phyloP scores from a whole-genome alignment of 2,329 filamentous ascomycete genomes.

The Fusarium neocosmosporiellum region DNA sequence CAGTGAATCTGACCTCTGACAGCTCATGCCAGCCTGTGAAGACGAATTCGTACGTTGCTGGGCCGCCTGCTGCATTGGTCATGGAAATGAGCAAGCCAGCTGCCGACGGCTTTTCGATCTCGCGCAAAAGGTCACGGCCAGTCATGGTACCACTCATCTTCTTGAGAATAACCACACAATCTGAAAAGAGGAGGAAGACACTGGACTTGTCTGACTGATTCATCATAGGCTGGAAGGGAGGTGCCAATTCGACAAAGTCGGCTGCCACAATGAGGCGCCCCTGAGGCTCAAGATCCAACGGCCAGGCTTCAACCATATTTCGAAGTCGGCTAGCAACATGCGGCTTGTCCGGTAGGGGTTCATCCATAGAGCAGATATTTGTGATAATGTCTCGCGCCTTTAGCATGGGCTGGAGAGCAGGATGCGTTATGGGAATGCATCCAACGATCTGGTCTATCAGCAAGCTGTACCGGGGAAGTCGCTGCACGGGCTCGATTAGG shows the following conservation, averaged over 20 bases:
- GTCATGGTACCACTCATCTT: constrained; percentile 74
- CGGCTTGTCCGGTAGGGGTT: constrained; percentile 73
- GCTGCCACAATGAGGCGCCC: constrained; percentile 84
- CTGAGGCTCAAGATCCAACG: constrained; percentile 74
- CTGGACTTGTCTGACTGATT: constrained; percentile 65
- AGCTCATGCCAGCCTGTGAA: constrained; percentile 81
- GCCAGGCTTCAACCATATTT: constrained; percentile 83
- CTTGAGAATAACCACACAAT: constrained; percentile 80
- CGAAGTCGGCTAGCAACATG: constrained; percentile 80
- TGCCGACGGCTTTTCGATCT: constrained; percentile 83
- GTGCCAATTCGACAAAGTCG: constrained; percentile 80
- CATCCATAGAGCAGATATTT: constrained; percentile 95
- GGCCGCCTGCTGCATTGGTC: constrained; percentile 71
- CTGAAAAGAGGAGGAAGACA: constrained; percentile 86
- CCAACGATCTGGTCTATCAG: constrained; percentile 96
- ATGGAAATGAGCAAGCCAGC: constrained; percentile 71
- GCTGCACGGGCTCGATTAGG: constrained; percentile 95
- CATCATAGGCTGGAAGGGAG: constrained; percentile 70
- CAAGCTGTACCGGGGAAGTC: constrained; percentile 92
- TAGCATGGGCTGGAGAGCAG: constrained; percentile 83
- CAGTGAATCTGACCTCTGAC: constrained; percentile 77
- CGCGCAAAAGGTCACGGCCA: constrained; percentile 82
- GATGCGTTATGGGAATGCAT: constrained; percentile 86
- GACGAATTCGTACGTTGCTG: constrained; percentile 74
- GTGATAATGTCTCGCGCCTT: constrained; percentile 94